Evolutionary conservation across 305 asterid genomes (phyloP).

Genomic region (Fraxinus sp.): DNA sequence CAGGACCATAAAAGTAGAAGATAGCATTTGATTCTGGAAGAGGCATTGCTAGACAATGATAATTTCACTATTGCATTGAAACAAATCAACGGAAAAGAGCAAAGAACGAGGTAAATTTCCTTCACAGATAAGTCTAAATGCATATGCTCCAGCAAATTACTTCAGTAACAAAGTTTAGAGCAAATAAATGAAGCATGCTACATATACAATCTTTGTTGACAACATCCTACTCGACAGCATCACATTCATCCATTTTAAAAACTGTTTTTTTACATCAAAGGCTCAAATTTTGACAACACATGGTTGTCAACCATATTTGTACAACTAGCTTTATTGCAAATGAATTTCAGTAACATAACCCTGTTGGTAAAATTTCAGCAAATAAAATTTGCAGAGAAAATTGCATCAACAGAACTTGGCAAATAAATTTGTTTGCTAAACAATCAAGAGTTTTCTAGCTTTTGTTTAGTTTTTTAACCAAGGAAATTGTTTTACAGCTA

Average conservation of each 20-base stretch:
- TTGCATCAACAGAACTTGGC: not conserved
- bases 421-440: not conserved
- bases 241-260: not conserved
- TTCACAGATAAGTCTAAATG: not conserved
- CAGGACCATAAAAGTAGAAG: not conserved
- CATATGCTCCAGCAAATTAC: not conserved
- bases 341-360: not conserved
- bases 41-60: slow-evolving; percentile 7
- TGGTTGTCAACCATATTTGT: not conserved
- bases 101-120: not conserved
- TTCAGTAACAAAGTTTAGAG: not conserved
- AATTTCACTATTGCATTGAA: slow-evolving; percentile 13
- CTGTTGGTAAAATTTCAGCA: not conserved
- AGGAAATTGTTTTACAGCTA: not conserved
- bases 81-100: not conserved
- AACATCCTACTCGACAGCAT: not conserved
- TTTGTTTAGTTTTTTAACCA: not conserved
- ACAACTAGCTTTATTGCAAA: not conserved
- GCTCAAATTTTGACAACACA: not conserved
- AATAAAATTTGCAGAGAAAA: not conserved
- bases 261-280: not conserved
- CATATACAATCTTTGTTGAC: not conserved
- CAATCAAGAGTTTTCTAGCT: not conserved
- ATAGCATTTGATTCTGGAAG: slow-evolving; percentile 1
- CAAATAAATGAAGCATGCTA: not conserved